Evolutionary conservation across 2,329 filamentous ascomycete species (phyloP).

Genomic region (Nigrospora oryzae): DNA sequence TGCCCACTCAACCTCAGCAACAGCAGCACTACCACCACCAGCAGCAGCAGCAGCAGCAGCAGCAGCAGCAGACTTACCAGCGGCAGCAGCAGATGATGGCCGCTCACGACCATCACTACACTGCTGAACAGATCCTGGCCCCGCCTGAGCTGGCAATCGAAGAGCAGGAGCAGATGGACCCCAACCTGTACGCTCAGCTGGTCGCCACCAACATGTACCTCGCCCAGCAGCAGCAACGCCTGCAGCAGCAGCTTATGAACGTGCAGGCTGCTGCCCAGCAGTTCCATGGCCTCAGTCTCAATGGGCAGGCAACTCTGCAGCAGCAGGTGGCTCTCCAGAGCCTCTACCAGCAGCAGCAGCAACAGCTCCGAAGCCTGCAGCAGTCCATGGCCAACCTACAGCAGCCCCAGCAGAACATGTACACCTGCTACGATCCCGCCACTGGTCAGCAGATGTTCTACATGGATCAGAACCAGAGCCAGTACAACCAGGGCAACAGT

Average conservation of each 20-base stretch:
- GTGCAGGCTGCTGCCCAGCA: conserved; percentile 79
- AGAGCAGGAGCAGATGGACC: conserved; percentile 71
- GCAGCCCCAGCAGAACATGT: conserved; percentile 59
- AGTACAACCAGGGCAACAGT: conserved; percentile 24
- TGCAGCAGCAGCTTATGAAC: conserved; percentile 84
- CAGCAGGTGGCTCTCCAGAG: conserved; percentile 42
- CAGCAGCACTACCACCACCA: conserved; percentile 16
- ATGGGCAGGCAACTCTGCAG: conserved; percentile 38
- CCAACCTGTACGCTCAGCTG: conserved; percentile 77
- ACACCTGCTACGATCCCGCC: conserved; percentile 74
- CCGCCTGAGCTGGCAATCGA: conserved; percentile 74
- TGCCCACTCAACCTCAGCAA: conserved; percentile 16
- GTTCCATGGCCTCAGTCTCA: conserved; percentile 69
- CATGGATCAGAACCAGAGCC: conserved; percentile 52
- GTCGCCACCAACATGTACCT: conserved; percentile 88
- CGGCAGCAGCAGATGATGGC: conserved; percentile 19
- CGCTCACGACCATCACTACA: conserved; percentile 45
- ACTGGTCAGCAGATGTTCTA: conserved; percentile 80
- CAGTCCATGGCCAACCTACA: conserved; percentile 44
- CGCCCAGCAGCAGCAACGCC: conserved; percentile 86
- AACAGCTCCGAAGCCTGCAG: conserved; percentile 59
- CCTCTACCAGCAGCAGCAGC: conserved; percentile 40
- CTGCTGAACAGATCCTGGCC: conserved; percentile 79
- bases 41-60: conserved; percentile 16
- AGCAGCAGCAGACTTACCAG: conserved; percentile 13